Evolutionary conservation across 1,284 basidiomycete genomes (phyloP).

Genomic region (Rhodotorula sp.): DNA sequence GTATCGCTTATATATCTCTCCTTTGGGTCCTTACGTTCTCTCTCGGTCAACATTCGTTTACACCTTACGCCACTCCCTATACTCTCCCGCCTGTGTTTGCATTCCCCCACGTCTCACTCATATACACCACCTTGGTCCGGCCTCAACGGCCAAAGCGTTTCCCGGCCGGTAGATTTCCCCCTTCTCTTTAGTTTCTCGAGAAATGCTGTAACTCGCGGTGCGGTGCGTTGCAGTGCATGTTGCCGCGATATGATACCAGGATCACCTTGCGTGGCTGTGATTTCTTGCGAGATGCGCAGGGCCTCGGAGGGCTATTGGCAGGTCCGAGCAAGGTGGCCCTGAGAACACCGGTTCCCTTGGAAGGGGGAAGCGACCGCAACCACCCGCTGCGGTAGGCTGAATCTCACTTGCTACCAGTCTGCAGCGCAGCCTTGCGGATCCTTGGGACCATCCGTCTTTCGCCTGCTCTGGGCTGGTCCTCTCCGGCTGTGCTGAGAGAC

Average conservation of each 20-base stretch:
- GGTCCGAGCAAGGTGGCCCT: too few relatives aligned
- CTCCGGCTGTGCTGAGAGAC: too few relatives aligned
- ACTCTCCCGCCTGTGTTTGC: background rate
- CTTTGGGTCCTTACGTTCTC: background rate
- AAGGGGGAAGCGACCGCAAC: too few relatives aligned
- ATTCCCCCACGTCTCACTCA: background rate
- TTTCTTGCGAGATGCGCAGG: too few relatives aligned
- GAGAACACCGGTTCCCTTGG: too few relatives aligned
- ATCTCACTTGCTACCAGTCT: too few relatives aligned
- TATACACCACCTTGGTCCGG: background rate
- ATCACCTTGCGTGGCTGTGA: background rate
- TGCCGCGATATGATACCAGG: background rate
- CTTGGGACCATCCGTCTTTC: too few relatives aligned
- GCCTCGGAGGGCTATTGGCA: too few relatives aligned
- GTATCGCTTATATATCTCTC: background rate
- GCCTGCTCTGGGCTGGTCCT: too few relatives aligned
- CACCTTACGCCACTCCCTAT: background rate
- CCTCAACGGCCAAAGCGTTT: too few relatives aligned
- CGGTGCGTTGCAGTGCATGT: background rate
- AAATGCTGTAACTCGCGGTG: background rate
- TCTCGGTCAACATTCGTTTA: background rate
- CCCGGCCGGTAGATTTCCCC: background rate
- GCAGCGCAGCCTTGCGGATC: too few relatives aligned
- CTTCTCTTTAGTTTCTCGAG: background rate
- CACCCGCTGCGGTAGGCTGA: too few relatives aligned